Evolutionary conservation across 1,139 yeast genomes (phyloP).

Genomic region (Scheffersomyces parashehatae): DNA sequence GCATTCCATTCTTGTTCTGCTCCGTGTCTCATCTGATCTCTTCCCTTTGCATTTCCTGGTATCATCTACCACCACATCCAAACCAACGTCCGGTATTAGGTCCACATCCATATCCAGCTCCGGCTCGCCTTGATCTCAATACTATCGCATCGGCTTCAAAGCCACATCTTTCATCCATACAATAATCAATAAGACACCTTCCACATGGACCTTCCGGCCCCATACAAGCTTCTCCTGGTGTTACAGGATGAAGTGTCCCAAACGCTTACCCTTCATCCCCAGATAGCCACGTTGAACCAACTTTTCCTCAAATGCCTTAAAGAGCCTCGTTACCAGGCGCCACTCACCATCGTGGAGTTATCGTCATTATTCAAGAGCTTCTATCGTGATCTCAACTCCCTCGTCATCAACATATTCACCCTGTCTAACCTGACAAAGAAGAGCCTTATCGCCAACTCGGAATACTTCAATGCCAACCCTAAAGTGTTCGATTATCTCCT

Average conservation of each 20-base stretch:
- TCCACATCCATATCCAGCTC: background rate
- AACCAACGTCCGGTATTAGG: background rate
- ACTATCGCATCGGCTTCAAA: background rate
- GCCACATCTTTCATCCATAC: background rate
- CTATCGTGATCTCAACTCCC: constrained; percentile 40
- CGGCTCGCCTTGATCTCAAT: background rate
- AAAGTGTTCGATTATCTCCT: constrained; percentile 40
- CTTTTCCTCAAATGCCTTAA: constrained; percentile 39
- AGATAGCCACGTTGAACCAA: constrained; percentile 22
- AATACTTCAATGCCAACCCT: constrained; percentile 31
- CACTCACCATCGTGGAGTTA: constrained; percentile 38
- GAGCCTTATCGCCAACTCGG: constrained; percentile 33
- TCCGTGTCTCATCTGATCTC: no score
- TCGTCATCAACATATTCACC: constrained; percentile 34
- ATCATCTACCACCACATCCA: no score
- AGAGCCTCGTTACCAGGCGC: constrained; percentile 47
- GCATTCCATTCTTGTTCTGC: no score
- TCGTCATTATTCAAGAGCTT: constrained; percentile 34
- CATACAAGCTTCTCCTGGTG: constrained; percentile 1
- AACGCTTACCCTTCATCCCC: constrained; percentile 19
- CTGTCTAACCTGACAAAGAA: constrained; percentile 43
- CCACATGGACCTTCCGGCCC: background rate
- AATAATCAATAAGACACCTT: background rate
- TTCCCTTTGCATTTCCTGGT: no score
- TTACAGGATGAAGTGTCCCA: constrained; percentile 12